Evolutionary conservation across 495 filamentous ascomycete species (phyloP), one percentile per base, ranked within the genome.

Genomic region (Lepidopterella palustris): DNA sequence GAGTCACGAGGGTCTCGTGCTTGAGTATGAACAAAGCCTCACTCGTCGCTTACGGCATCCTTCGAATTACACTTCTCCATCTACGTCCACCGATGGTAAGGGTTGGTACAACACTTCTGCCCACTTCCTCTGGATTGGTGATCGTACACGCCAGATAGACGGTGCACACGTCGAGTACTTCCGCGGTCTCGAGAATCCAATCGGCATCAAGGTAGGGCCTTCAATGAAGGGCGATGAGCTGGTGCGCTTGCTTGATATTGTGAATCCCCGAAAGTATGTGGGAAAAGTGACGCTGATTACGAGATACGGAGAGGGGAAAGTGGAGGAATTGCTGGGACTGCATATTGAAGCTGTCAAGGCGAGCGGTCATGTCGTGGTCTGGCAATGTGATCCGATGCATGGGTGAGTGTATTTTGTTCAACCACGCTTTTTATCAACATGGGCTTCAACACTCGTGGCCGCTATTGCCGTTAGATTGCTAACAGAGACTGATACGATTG

Each of bases 301-400:
- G 1, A 85, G 93, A 11, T 98, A 97, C 72, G 93, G 93, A 40
- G 86, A 87, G 24, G 73, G 72, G 21, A 87, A 87, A 52, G 86
- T 98, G 49, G 73, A 80, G 23, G 62, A 76, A 2, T 80, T 92
- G 53, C 79, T 98, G 1, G 87, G 89, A 0, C 78, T 72, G 1
- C 93, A 98, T 74, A 97, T 98, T 69, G 80, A 84, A 56, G 89
- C 89, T 45, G 93, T 98, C 20, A 84, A 91, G 66, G 72, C 77
- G 61, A 88, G 87, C 55, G 80, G 80, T 1, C 84, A 92, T 70
- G 69, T 82, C 21, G 90, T 95, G 13, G 90, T 98, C 61, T 98
- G 93, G 93, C 90, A 96, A 72, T 96, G 90, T 73, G 93, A 98
- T 73, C 93, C 93, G 10, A 97, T 97, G 95, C 93, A 98, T 76